Percentiles rank a stretch among this genome's conserved stretches.
Conservation (phyloP, 805 yeast genomes). For the Candida sithepensis region DNA sequence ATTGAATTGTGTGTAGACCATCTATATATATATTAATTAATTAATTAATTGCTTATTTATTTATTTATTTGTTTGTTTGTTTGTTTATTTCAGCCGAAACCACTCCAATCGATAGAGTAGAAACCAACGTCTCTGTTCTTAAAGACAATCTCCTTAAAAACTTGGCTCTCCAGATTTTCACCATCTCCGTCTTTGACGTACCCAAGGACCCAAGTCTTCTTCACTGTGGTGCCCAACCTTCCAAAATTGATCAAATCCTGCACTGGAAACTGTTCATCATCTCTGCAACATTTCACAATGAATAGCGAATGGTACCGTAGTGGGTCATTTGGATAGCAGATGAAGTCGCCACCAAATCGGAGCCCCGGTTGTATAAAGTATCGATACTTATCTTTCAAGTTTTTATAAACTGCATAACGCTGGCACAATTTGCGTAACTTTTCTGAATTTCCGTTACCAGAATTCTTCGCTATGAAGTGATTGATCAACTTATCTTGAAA, state of each 20-base stretch:
- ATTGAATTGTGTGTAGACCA: neutral
- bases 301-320: slow-evolving; percentile 84
- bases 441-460: neutral
- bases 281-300: slow-evolving; percentile 46
- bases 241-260: slow-evolving; percentile 76
- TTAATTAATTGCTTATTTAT: neutral
- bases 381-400: slow-evolving; percentile 18
- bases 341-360: slow-evolving; percentile 83
- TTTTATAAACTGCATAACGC: slow-evolving; percentile 19
- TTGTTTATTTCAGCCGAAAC: slow-evolving; percentile 67
- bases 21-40: neutral
- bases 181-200: slow-evolving; percentile 12
- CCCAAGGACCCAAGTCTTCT: slow-evolving; percentile 70
- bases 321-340: slow-evolving; percentile 96
- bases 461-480: neutral
- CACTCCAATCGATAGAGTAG: slow-evolving; percentile 93
- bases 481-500: neutral
- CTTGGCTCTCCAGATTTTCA: no score
- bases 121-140: neutral
- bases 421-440: slow-evolving; percentile 8
- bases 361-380: slow-evolving; percentile 76
- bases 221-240: slow-evolving; percentile 86
- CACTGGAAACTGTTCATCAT: slow-evolving; percentile 52
- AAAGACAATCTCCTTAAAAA: slow-evolving; percentile 33
- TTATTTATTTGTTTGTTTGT: slow-evolving; percentile 5